Evolutionary conservation across 1,139 yeast genomes (phyloP), one percentile per base, ranked within the genome.

Genomic region (Scheffersomyces segobiensis): DNA sequence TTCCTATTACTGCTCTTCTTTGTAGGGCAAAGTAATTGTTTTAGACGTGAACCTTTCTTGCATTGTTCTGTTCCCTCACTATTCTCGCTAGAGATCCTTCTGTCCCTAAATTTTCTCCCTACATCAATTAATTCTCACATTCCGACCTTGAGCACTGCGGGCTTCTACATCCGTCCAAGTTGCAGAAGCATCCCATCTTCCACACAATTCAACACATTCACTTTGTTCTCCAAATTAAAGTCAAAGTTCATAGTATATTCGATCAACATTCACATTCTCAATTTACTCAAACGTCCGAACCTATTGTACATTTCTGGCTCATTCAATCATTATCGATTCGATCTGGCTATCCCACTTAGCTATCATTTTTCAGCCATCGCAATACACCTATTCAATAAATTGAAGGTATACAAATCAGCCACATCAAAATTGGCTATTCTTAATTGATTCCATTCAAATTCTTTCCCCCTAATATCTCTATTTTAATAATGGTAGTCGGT

Each of bases 401-500:
- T 3, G 17, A 32, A 10, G 39, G 39, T 5, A 24, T 24, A 4
- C 32, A 24, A 24, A 4, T 24, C 8, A 24, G 32, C 32, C 8
- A 22, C 8, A 32, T 7, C 12, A 14, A 12, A 10, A 2, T 32
- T 32, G 4, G 42, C 42, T 14, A 10, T 32, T 12, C 17, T 32
- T 32, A 10, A 14, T 14, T 14, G 42, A 32, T 32, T 12, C 42
- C 12, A 10, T 32, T 32, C 42, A 32, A 32, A 10, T 14, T 32
- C 14, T 32, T 10, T 12, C 12, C 32, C 42, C 8, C 17, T 32
- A 10, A 32, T 4, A 32, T 32, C 42, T 8, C 5, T 24, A 32
- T 32, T 32, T n/a, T 47, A 51, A 46, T 26, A 19, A 73, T 72
- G 76, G 71, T 70, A 46, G 67, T 73, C 54, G 89, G 93, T 19